Evolutionary conservation across 495 filamentous ascomycete genomes (phyloP).

Genomic region (Xylaria sp.): DNA sequence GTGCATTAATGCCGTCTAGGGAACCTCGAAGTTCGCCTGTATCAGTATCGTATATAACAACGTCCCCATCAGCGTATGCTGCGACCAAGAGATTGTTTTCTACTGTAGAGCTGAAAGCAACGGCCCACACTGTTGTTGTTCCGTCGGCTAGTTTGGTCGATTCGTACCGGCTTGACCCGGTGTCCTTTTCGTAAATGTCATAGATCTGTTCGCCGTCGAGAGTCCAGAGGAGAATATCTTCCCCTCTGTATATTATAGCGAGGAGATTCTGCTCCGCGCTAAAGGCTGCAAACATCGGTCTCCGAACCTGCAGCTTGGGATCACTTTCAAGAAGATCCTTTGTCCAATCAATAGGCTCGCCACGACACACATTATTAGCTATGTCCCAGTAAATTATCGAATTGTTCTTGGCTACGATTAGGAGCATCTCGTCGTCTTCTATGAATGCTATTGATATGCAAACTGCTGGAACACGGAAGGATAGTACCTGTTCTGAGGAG

Average conservation of each 20-base stretch:
- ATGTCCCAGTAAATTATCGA: conserved; percentile 38
- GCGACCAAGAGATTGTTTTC: conserved; percentile 17
- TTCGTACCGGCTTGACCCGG: conserved; percentile 22
- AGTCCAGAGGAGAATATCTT: conserved; percentile 38
- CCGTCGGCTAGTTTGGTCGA: not conserved
- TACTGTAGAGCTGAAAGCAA: conserved; percentile 24
- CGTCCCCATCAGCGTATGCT: conserved; percentile 18
- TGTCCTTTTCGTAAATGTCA: conserved; percentile 35
- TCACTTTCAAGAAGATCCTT: conserved; percentile 27
- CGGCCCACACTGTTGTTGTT: conserved; percentile 3
- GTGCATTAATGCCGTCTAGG: not conserved
- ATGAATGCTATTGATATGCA: conserved; percentile 31
- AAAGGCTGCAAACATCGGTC: conserved; percentile 31
- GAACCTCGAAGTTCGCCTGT: not conserved
- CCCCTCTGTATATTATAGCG: conserved; percentile 37
- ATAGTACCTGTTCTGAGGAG: conserved; percentile 27
- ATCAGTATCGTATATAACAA: conserved; percentile 18
- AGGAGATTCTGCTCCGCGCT: conserved; percentile 32
- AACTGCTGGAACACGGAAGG: conserved; percentile 27
- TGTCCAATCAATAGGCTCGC: conserved; percentile 33
- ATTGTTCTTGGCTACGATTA: conserved; percentile 33
- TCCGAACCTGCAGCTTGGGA: conserved; percentile 22
- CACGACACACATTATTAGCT: conserved; percentile 15
- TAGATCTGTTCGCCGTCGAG: conserved; percentile 33
- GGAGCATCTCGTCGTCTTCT: conserved; percentile 33